Conservation (phyloP, 805 yeast genomes). For the Dipodascopsis uninucleata region DNA sequence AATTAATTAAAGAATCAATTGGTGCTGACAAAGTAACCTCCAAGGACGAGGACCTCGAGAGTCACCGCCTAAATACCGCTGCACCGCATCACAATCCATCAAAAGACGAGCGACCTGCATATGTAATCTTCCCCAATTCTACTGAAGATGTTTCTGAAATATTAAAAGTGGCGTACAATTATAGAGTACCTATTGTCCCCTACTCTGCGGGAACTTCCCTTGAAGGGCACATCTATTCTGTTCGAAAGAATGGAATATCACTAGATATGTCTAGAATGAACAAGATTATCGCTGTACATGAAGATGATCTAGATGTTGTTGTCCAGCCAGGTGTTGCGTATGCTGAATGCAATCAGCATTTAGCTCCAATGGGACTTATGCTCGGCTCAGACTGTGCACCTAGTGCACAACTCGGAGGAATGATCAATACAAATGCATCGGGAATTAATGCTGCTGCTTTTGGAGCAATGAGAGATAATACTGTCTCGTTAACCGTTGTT, state of each 20-base stretch:
- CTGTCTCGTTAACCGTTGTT: slow-evolving; percentile 65
- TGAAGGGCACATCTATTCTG: slow-evolving; percentile 70
- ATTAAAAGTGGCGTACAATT: slow-evolving; percentile 57
- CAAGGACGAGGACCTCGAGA: too few species aligned
- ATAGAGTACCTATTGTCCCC: slow-evolving; percentile 69
- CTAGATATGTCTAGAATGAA: slow-evolving; percentile 62
- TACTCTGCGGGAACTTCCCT: slow-evolving; percentile 74
- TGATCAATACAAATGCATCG: slow-evolving; percentile 72
- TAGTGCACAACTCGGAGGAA: slow-evolving; percentile 76
- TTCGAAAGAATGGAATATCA: slow-evolving; percentile 61
- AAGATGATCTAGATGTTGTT: slow-evolving; percentile 62
- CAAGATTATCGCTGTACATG: slow-evolving; percentile 52
- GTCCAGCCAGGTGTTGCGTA: slow-evolving; percentile 81
- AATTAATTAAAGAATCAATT: too few species aligned
- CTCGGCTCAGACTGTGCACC: slow-evolving; percentile 82
- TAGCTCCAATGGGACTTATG: slow-evolving; percentile 49
- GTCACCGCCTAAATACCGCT: too few species aligned
- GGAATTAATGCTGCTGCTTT: slow-evolving; percentile 77
- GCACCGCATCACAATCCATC: too few species aligned
- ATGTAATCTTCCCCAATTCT: slow-evolving; percentile 58
- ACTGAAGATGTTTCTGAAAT: slow-evolving; percentile 66
- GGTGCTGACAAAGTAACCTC: too few species aligned
- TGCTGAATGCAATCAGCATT: slow-evolving; percentile 60
- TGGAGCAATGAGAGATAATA: slow-evolving; percentile 78
- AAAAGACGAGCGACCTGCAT: slow-evolving; percentile 46